Evolutionary conservation across 192 early-diverging fungal genomes (phyloP).

Genomic region (Lunasporangiospora selenospora): DNA sequence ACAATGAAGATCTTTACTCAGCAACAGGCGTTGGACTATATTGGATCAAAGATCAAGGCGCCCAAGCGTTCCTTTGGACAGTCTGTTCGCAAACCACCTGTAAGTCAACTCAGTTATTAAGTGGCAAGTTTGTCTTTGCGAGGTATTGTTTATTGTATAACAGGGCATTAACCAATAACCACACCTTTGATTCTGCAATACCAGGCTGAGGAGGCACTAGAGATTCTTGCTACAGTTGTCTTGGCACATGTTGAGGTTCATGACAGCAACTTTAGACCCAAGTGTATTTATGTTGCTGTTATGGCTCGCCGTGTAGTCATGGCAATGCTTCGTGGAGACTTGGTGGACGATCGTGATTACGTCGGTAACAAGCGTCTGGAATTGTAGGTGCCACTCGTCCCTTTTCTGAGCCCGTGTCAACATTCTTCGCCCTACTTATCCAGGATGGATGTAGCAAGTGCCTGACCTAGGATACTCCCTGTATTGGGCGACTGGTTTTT

Average conservation of each 20-base stretch:
- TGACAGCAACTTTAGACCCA: constrained; percentile 87
- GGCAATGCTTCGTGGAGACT: constrained; percentile 79
- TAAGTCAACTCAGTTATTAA: constrained; percentile 18
- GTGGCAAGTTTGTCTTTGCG: background rate
- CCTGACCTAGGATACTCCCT: no score
- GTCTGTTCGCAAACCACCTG: constrained; percentile 55
- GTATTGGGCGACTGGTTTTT: no score
- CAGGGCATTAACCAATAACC: background rate
- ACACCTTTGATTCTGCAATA: constrained; percentile 14
- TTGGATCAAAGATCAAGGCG: constrained; percentile 81
- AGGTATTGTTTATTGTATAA: background rate
- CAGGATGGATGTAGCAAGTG: no score
- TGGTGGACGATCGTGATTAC: constrained; percentile 97
- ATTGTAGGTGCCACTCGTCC: constrained; percentile 63
- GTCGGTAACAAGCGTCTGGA: constrained; percentile 98
- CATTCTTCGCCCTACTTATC: no score
- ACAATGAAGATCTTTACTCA: constrained; percentile 84
- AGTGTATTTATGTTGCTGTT: constrained; percentile 91
- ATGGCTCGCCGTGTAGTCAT: constrained; percentile 94
- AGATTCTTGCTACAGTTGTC: constrained; percentile 86
- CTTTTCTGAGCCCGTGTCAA: no score
- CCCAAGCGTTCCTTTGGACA: constrained; percentile 58
- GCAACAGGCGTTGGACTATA: constrained; percentile 88
- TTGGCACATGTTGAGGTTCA: constrained; percentile 92
- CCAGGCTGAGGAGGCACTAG: constrained; percentile 84